Base-by-base conservation (phyloP, 1,284 basidiomycete genomes). In the Ustilago loliicola region DNA sequence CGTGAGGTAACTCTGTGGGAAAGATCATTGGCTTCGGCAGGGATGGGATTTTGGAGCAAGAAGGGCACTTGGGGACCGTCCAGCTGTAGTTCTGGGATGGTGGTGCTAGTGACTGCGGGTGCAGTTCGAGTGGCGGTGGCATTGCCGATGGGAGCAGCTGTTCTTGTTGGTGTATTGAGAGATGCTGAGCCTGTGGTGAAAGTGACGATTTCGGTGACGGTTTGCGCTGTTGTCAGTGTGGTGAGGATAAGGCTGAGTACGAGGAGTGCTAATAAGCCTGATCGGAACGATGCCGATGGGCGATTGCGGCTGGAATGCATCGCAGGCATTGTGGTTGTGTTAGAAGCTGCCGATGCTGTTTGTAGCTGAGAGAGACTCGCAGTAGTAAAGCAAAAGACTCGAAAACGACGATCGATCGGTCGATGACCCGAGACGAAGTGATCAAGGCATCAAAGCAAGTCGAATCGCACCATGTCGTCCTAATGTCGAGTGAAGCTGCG, bases 11-110 rank as follows among this genome's bases (percentile, higher is more conserved):
- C 68, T 11, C 52, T 56, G 25, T 17, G 52, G 2, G 61, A 53
- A 23, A 61, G 62, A 19, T 68, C 61, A 48, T 79, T 56, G 54
- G 62, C 56, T 30, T 60, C 38, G 0, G 76, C 38, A 13, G 76
- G 72, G 42, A 80, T 67, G 21, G 77, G 77, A 27, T 66, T 56
- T 42, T 77, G 74, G 38, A 77, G 61, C 21, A 80, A 47, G 56
- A 67, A 80, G 30, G 77, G 77, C 3, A 80, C 77, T 17, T 73
- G 62, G 0, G 71, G 61, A 11, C 77, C 77, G 13, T 67, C 61
- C 36, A 80, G 65, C 27, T 74, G 65, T 5, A 80, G 53, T 11
- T 77, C 62, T 0, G 77, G 77, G 55, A 80, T 74, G 61, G 64
- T 61, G 32, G 77, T 80, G 55, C 62, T 61, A 27, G 72, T 79